Evolutionary conservation across 2,329 filamentous ascomycete species (phyloP).

Genomic region (Ascochyta clinopodiicola): DNA sequence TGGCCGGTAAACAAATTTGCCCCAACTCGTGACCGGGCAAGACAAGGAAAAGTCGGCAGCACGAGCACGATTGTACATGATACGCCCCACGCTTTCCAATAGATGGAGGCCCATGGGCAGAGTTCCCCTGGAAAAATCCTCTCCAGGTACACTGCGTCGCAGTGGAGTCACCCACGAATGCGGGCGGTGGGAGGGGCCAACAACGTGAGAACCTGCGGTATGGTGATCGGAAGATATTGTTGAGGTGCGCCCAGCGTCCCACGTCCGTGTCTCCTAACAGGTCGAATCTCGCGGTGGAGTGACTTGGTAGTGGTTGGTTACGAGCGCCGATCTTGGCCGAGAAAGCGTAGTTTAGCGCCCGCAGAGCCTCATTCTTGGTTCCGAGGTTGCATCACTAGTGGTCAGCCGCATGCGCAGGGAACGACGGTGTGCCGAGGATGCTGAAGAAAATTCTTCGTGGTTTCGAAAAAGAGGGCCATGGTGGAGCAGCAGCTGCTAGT

Average conservation of each 20-base stretch:
- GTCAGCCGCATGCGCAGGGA: constrained; percentile 20
- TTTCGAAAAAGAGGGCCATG: constrained; percentile 30
- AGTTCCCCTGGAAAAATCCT: constrained; percentile 1
- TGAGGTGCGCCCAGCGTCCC: constrained; percentile 8
- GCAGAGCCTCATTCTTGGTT: constrained; percentile 22
- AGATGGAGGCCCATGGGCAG: constrained; percentile 20
- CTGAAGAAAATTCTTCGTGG: constrained; percentile 24
- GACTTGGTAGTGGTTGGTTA: constrained; percentile 14
- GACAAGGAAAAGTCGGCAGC: constrained; percentile 14
- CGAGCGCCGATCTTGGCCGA: constrained; percentile 34
- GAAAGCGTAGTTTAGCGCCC: constrained; percentile 12
- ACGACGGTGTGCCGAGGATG: constrained; percentile 14
- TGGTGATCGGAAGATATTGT: constrained; percentile 9
- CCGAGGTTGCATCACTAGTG: constrained; percentile 34
- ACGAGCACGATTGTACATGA: constrained; percentile 17
- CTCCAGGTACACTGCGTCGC: constrained; percentile 8
- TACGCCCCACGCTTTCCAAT: constrained; percentile 19
- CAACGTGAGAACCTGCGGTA: constrained; percentile 9
- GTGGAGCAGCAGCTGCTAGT: constrained; percentile 21
- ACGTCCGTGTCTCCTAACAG: constrained; percentile 8
- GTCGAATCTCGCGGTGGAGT: not conserved
- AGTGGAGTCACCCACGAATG: constrained; percentile 18
- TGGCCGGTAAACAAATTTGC: constrained; percentile 15
- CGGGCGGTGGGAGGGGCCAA: constrained; percentile 5
- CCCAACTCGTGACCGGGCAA: constrained; percentile 22